A percentile compares a stretch with the other conserved stretches of the same genome.
These are phyloP conservation scores for Ligustrum vulgare DNA, from an alignment of 257 asterid genomes.

Conservation along the genomic window DNA sequence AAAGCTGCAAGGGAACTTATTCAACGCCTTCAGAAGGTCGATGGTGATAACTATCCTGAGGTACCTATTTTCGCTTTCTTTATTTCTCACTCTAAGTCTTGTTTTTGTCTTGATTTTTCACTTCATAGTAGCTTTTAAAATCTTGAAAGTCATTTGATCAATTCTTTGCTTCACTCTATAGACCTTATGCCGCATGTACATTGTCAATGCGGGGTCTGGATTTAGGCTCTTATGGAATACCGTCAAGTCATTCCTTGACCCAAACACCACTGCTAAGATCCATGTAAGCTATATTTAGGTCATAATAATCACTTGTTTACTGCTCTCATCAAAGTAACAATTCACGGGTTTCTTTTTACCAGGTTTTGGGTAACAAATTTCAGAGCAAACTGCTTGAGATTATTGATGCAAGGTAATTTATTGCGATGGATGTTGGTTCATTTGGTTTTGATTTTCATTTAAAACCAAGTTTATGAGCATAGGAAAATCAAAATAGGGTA, in stretches of 20 bases:
- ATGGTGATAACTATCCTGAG: slow-evolving; percentile 98
- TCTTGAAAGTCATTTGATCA: neutral
- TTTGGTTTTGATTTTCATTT: neutral
- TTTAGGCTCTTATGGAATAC: slow-evolving; percentile 55
- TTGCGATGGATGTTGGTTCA: neutral
- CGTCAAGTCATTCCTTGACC: no score
- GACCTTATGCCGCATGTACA: slow-evolving; percentile 90
- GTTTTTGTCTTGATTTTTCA: neutral
- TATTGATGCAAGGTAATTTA: slow-evolving; percentile 71
- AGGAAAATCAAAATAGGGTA: no score
- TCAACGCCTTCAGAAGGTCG: slow-evolving; percentile 82
- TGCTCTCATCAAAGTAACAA: neutral
- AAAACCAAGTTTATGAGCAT: no score
- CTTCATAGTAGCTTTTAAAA: neutral
- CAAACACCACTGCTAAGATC: slow-evolving; percentile 87
- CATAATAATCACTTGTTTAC: neutral
- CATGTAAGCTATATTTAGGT: slow-evolving; percentile 45
- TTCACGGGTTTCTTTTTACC: slow-evolving; percentile 12
- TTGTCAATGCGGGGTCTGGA: slow-evolving; percentile 98
- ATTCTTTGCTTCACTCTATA: slow-evolving; percentile 15
- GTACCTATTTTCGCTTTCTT: slow-evolving; percentile 24
- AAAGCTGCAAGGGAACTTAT: slow-evolving; percentile 88
- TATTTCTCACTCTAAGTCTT: neutral
- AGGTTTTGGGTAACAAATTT: slow-evolving; percentile 88
- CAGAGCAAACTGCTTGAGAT: slow-evolving; percentile 94